Base-by-base conservation (phyloP, 1,284 basidiomycete species). In the Sporisorium iseilematis-ciliati region DNA sequence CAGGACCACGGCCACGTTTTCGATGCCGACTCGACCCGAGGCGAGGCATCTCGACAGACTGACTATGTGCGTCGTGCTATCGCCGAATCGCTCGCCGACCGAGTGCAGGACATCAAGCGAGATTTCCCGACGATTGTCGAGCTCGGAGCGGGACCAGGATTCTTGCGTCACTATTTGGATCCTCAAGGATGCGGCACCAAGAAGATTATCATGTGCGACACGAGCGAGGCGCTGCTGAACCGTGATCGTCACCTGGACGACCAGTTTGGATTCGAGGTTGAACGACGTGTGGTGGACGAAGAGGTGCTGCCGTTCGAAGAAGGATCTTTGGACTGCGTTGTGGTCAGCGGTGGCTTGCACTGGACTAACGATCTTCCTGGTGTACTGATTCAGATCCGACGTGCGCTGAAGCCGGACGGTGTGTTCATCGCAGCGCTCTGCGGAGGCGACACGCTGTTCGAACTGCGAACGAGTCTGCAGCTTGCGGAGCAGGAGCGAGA, bases 341-440 rank as follows among this genome's bases (percentile, higher is more conserved):
- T 98, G 33, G 95, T 93, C 16, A 94, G 93, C 80, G 89, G 97
- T 3, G 92, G 91, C 63, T 88, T 99, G 57, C 97, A 99, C 81
- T 99, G 97, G 97, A 91, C 97, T 10, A 99, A 99, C 80, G 97
- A 99, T 86, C 89, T 99, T 14, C 96, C 95, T 66, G 95, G 94
- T n/a, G 88, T 91, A 0, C 89, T 99, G 26, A 89, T 95, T 12
- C 97, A 99, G 84, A 93, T 97, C 65, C 90, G 90, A 77, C 91
- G 94, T 85, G 90, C 92, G 3, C 87, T 99, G 16, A 89, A 91
- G 80, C 94, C 95, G 0, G 97, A 99, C 84, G 97, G 96, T 1
- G 90, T 97, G 31, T 98, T 99, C 82, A 88, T 99, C 16, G 95
- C 92, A 21, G 94, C 95, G 8, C 92, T 99, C 87, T 90, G 97